Percentiles rank a stretch among this genome's conserved stretches.
These are phyloP conservation scores for Xylaria curta DNA, from an alignment of 495 filamentous ascomycete species.

Conservation along the genomic window DNA sequence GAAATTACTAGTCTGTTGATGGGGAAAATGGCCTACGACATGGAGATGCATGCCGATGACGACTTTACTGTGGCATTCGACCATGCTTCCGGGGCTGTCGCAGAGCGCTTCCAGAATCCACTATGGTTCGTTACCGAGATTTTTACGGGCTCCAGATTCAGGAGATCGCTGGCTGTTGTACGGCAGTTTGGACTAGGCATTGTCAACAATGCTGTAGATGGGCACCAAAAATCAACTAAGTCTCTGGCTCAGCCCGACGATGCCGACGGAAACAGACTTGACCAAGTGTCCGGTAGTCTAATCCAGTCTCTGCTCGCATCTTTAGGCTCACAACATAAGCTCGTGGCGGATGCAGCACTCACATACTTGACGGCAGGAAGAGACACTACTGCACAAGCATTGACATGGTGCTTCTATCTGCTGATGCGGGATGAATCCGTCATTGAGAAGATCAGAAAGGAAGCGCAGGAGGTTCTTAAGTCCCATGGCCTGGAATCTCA, in stretches of 20 bases:
- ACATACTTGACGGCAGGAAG: constrained; percentile 66
- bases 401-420: constrained; percentile 66
- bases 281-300: constrained; percentile 57
- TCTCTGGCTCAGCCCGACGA: constrained; percentile 21
- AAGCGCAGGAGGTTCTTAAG: constrained; percentile 40
- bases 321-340: constrained; percentile 51
- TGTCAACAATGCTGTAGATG: constrained; percentile 54
- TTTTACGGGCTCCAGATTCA: constrained; percentile 53
- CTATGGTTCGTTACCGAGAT: constrained; percentile 62
- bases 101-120: constrained; percentile 67
- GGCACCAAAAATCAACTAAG: constrained; percentile 21
- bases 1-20: constrained; percentile 66
- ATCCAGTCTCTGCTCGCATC: constrained; percentile 63
- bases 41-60: constrained; percentile 64
- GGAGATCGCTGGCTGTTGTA: constrained; percentile 52
- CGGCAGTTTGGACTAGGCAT: constrained; percentile 58
- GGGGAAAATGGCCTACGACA: constrained; percentile 67
- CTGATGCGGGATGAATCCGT: constrained; percentile 56
- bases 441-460: constrained; percentile 48
- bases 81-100: constrained; percentile 62
- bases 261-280: constrained; percentile 40
- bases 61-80: constrained; percentile 64
- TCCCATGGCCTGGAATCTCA: constrained; percentile 1
- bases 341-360: constrained; percentile 64
- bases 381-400: constrained; percentile 66